Conservation (phyloP, 495 filamentous ascomycete genomes). For the Patellaria atrata region DNA sequence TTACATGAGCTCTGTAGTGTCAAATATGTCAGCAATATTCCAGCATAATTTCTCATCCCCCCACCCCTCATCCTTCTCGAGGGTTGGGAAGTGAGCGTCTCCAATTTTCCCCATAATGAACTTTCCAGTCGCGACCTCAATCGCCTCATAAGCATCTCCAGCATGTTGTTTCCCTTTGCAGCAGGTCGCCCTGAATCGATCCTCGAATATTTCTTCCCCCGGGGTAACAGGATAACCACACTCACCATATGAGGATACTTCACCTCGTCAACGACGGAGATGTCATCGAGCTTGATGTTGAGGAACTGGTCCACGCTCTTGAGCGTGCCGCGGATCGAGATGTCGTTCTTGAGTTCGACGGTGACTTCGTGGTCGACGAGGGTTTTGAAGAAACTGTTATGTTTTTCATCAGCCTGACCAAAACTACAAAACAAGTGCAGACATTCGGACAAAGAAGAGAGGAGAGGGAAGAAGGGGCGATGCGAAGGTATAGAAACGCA, state of each 20-base stretch:
- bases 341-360: conserved; percentile 98
- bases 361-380: conserved; percentile 93
- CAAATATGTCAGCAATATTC: too few relatives aligned
- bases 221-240: neutral
- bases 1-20: conserved; percentile 67
- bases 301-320: conserved; percentile 98
- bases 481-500: conserved; percentile 3
- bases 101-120: too few relatives aligned
- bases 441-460: neutral
- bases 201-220: neutral
- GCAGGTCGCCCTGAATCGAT: too few relatives aligned
- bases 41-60: too few relatives aligned
- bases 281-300: conserved; percentile 97
- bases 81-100: too few relatives aligned
- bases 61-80: too few relatives aligned
- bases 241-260: conserved; percentile 83
- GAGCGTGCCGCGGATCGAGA: conserved; percentile 81
- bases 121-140: too few relatives aligned
- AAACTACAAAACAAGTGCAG: neutral
- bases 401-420: too few relatives aligned
- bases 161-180: neutral
- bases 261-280: conserved; percentile 75
- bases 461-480: too few relatives aligned
- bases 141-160: too few relatives aligned
- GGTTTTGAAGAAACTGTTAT: conserved; percentile 90